These are phyloP conservation scores for Lactarius sp. DNA, from an alignment of 768 basidiomycete genomes.

Conservation along the genomic window DNA sequence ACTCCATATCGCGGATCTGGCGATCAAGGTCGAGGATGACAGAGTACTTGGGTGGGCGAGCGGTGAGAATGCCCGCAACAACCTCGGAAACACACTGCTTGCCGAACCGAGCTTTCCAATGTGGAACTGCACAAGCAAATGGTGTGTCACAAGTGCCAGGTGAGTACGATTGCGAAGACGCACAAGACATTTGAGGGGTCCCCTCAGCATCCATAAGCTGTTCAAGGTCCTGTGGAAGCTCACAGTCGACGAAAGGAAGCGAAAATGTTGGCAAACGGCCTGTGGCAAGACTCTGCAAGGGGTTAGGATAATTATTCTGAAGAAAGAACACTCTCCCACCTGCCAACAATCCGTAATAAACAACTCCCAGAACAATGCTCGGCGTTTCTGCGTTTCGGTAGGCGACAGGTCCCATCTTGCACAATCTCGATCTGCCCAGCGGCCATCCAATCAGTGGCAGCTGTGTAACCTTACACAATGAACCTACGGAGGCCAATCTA, in stretches of 20 bases:
- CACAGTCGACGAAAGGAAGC: conserved; percentile 67
- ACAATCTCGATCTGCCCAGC: conserved; percentile 58
- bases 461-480: background rate
- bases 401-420: conserved; percentile 61
- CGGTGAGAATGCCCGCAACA: conserved; percentile 62
- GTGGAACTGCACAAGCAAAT: conserved; percentile 45
- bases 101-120: conserved; percentile 67
- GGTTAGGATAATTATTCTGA: background rate
- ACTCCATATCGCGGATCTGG: conserved; percentile 53
- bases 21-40: conserved; percentile 60
- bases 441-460: background rate
- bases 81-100: conserved; percentile 62
- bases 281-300: conserved; percentile 56
- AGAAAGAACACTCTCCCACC: conserved; percentile 34
- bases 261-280: conserved; percentile 66
- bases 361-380: conserved; percentile 68
- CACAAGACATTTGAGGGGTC: conserved; percentile 53
- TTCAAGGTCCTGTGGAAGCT: conserved; percentile 57
- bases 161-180: conserved; percentile 28
- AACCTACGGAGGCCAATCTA: conserved; percentile 62
- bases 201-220: conserved; percentile 57
- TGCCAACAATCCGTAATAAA: conserved; percentile 75
- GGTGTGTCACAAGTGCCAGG: background rate
- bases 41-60: conserved; percentile 56
- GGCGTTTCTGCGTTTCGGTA: conserved; percentile 64